Percentiles rank a stretch among this genome's conserved stretches.
These are phyloP conservation scores for Rhododendron ferrugineum DNA, from an alignment of 148 eudicot genomes.

Conservation along the genomic window DNA sequence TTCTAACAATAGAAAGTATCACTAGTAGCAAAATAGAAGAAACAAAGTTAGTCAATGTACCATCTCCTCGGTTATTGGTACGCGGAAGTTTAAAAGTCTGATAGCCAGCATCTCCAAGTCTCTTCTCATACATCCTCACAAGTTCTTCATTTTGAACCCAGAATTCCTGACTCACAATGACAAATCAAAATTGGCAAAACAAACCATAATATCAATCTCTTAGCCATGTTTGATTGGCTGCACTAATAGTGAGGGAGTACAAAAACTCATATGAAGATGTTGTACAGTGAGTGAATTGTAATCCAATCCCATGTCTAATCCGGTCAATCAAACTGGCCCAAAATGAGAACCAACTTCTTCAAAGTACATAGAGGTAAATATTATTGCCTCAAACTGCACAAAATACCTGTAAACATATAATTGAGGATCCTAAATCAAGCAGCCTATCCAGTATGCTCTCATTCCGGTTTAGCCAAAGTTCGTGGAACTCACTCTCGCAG, in stretches of 20 bases:
- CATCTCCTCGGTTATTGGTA: slow-evolving; percentile 52
- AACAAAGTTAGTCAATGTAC: slow-evolving; percentile 16
- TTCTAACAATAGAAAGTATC: not conserved
- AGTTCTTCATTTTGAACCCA: slow-evolving; percentile 46
- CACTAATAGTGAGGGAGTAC: not conserved
- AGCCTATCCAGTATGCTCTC: slow-evolving; percentile 33
- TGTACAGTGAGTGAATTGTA: not conserved
- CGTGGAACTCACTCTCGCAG: slow-evolving; percentile 42
- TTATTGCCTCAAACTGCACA: not conserved
- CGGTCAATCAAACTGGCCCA: not conserved
- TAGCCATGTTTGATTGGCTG: not conserved
- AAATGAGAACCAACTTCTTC: not conserved
- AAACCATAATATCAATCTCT: not conserved
- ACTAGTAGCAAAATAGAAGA: not conserved
- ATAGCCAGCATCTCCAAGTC: slow-evolving; percentile 41
- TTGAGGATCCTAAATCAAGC: slow-evolving; percentile 35
- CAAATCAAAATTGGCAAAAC: not conserved
- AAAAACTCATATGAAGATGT: not conserved
- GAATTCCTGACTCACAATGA: slow-evolving; percentile 27
- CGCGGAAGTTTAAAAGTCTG: slow-evolving; percentile 41
- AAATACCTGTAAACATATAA: slow-evolving; percentile 44
- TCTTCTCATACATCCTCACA: slow-evolving; percentile 34
- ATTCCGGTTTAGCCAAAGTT: slow-evolving; percentile 37
- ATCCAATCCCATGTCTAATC: not conserved
- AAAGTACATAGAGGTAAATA: not conserved